Evolutionary conservation across 2,329 filamentous ascomycete species (phyloP), one percentile per base, ranked within the genome.

Genomic region (Rasamsonia emersonii): DNA sequence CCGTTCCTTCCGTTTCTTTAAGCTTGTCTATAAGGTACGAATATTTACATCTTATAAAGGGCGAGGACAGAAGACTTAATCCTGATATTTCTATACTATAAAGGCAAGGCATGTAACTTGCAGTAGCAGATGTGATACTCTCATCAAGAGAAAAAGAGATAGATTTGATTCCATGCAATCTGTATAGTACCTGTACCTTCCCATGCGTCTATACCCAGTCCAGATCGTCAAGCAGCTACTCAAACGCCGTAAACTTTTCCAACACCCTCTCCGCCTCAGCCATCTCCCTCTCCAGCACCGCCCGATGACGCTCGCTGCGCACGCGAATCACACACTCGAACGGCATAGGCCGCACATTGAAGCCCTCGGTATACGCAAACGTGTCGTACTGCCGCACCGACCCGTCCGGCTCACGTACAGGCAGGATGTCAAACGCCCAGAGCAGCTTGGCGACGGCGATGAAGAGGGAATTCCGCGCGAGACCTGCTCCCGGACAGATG

Each of bases 401-500:
- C 1, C 44, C 49, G 33, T 44, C 31, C 11, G 10, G n/a, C 15
- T 44, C 41, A 14, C 16, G 28, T 2, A 18, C 28, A 3, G 41
- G 41, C 26, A 30, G 27, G 58, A 44, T 44, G 14, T 42, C 35
- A 21, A 44, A 43, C 8, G 40, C 33, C 43, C 41, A 44, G 6
- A 45, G 28, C 10, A 45, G 35, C 15, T 39, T 41, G 5, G 39
- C 39, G 14, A 45, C 15, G 5, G 41, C 39, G 30, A 68, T 57
- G 3, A 55, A 52, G 0, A 74, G 56, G 0, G 65, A 73, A 0
- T 70, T 64, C 15, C 66, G 59, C 0, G 68, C 68, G 2, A 75
- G 58, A 24, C 73, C 69, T 36, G 69, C 59, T 0, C 70, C 68
- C 2, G 61, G 58, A 38, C 68, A 72, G 18, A 65, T 58, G 5